Percentiles rank a stretch among this genome's conserved stretches.
Conservation (phyloP, 805 yeast genomes). For the Ogataea polymorpha region DNA sequence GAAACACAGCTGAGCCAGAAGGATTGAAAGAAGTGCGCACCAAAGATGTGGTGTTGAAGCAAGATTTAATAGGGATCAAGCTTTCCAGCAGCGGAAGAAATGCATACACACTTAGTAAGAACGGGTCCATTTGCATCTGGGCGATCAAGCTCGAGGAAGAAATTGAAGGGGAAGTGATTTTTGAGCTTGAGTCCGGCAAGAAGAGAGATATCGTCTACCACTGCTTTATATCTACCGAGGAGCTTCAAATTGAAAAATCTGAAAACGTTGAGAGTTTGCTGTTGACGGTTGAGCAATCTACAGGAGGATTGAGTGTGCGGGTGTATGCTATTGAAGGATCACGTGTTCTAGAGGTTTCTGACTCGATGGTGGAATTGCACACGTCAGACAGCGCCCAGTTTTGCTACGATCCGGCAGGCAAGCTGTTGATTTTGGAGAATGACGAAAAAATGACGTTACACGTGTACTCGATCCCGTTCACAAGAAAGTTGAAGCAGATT, state of each 20-base stretch:
- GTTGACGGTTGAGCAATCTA: slow-evolving; percentile 21
- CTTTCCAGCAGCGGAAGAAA: slow-evolving; percentile 27
- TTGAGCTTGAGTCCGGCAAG: slow-evolving; percentile 11
- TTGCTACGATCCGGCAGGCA: slow-evolving; percentile 31
- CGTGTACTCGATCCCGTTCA: slow-evolving; percentile 32
- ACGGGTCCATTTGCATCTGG: slow-evolving; percentile 32
- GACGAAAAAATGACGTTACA: slow-evolving; percentile 17
- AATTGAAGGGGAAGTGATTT: slow-evolving; percentile 9
- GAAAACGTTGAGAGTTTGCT: slow-evolving; percentile 22
- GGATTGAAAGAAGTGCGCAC: slow-evolving; percentile 33
- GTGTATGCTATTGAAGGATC: slow-evolving; percentile 26
- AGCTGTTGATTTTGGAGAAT: slow-evolving; percentile 26
- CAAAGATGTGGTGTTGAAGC: slow-evolving; percentile 27
- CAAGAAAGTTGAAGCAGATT: slow-evolving; percentile 30
- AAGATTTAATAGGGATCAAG: slow-evolving; percentile 26
- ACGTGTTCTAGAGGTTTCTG: slow-evolving; percentile 29
- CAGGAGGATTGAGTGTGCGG: slow-evolving; percentile 22
- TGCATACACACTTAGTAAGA: slow-evolving; percentile 31
- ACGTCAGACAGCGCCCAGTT: slow-evolving; percentile 14
- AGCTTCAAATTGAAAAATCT: slow-evolving; percentile 22
- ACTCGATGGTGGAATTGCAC: slow-evolving; percentile 24
- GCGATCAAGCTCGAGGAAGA: slow-evolving; percentile 17
- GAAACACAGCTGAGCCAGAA: slow-evolving; percentile 31
- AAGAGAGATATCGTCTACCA: slow-evolving; percentile 19
- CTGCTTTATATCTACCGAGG: slow-evolving; percentile 27